Base-by-base conservation (phyloP, 2,329 filamentous ascomycete genomes). In the Mycosphaerella sp. region DNA sequence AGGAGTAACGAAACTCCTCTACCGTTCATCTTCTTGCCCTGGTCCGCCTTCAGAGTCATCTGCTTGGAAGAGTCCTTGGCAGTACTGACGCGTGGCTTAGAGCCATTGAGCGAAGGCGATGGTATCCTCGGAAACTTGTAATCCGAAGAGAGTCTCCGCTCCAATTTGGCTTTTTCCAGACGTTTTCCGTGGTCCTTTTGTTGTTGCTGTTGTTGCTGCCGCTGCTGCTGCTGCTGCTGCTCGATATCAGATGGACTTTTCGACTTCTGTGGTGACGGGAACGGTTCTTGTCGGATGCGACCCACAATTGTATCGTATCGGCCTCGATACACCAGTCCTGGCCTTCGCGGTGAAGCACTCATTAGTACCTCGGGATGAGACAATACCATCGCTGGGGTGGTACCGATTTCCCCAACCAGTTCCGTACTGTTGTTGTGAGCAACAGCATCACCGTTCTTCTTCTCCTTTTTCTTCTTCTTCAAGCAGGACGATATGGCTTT, bases 1-100 rank as follows among this genome's bases (percentile, higher is more conserved):
- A 69, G 59, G 26, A 69, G 55, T 7, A 69, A 53, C 4, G 60
- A 65, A 2, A 68, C 57, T 14, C 59, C 59, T 14, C 59, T 57
- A 29, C 51, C 40, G 11, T 56, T 48, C 39, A 23, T 45, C 42
- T 26, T 41, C 39, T 51, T 60, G 11, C 38, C 48, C 36, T 51
- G 53, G 2, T 58, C 43, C 11, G 47, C 38, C 4, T 50, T 54
- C 10, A 36, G 46, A n/a, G 32, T 46, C 2, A 39, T 55, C 38
- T 49, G 48, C 26, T 49, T 55, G 6, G 54, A 49, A 23, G 54
- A 53, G 2, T 32, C 40, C 36, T 47, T 45, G 8, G 39, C 45
- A 2, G 46, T 51, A 21, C 51, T 55, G 45, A 53, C 31, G 31
- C 52, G 44, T 6, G 57, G 55, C 32, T 40, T 58, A 1, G 55